phyloP scores from a whole-genome alignment of 352 stramenopile genomes.

The Globisporangium takayamanum region DNA sequence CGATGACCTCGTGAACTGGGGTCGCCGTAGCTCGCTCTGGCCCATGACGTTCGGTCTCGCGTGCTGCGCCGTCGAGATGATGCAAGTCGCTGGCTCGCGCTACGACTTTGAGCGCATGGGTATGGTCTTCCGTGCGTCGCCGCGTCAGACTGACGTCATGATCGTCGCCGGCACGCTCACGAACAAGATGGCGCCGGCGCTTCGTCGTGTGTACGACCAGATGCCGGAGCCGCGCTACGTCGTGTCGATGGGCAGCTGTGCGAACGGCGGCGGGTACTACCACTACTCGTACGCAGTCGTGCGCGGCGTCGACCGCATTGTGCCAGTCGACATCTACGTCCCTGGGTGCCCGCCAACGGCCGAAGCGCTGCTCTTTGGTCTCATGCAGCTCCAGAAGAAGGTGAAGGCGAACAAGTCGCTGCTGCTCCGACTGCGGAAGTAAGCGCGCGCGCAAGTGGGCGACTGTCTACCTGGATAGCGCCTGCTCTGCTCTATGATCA shows the following conservation, averaged over 20 bases:
- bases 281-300: conserved; percentile 98
- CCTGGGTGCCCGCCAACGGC: conserved; percentile 97
- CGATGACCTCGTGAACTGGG: conserved; percentile 99
- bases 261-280: conserved; percentile 93
- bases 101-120: conserved; percentile 99
- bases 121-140: conserved; percentile 96
- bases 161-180: conserved; percentile 98
- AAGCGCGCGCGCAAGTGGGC: conserved; percentile 22
- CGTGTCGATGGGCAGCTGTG: conserved; percentile 97
- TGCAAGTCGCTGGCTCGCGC: conserved; percentile 82
- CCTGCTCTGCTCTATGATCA: no score
- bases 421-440: conserved; percentile 95
- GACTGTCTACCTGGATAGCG: no score
- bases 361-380: conserved; percentile 96
- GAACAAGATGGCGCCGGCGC: conserved; percentile 99
- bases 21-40: conserved; percentile 95
- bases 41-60: conserved; percentile 99
- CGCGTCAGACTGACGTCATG: conserved; percentile 97
- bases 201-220: conserved; percentile 97
- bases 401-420: conserved; percentile 97
- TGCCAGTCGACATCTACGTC: conserved; percentile 99
- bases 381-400: conserved; percentile 99
- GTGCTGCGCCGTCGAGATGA: conserved; percentile 99
- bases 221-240: conserved; percentile 99
- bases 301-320: conserved; percentile 94